Base-by-base conservation (phyloP, 23 red algal genomes). In the Gracilaria domingensis region DNA sequence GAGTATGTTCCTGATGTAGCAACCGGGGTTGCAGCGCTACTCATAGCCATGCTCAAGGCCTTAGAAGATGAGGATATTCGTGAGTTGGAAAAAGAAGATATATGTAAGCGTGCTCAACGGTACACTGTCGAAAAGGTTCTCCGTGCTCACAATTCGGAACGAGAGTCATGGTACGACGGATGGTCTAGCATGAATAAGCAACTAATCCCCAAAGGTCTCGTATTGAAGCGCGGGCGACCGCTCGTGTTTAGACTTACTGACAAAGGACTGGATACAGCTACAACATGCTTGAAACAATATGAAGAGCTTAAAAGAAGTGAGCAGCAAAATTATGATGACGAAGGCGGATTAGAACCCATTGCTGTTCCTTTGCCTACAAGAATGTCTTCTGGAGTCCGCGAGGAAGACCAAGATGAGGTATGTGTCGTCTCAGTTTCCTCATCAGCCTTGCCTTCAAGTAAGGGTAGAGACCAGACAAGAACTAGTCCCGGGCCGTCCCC, bases 111-210 rank as follows among this genome's bases (percentile, higher is more conserved):
- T 17, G 84, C 84, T 7, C 4, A 87, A 75, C 0, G n/a, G 36
- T 87, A 87, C 44, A 32, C 26, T 13, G n/a, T 18, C 38, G 84
- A 87, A 11, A 40, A n/a, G 6, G 25, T 87, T 36, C 26, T 71
- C 8, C 28, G 13, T 40, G 28, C 12, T 23, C 35, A n/a, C 16
- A 51, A 9, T 4, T 8, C 23, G 42, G 74, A 81, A 35, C 6
- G 8, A 17, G 8, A 28, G 20, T 14, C 67, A 4, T 86, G 64
- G 48, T 88, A 83, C 23, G 59, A 88, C 49, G 92, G 70, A 2
- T 94, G 92, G 92, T 65, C 34, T 36, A 45, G 53, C 29, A 83
- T 94, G 83, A 93, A 75, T 75, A 24, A 30, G 12, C 49, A 67
- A 12, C 82, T 94, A 14, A 82, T 88, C 23, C 13, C 24, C 40